Evolutionary conservation across 2,329 filamentous ascomycete genomes (phyloP), one percentile per base, ranked within the genome.

Genomic region (Nemania sp.): DNA sequence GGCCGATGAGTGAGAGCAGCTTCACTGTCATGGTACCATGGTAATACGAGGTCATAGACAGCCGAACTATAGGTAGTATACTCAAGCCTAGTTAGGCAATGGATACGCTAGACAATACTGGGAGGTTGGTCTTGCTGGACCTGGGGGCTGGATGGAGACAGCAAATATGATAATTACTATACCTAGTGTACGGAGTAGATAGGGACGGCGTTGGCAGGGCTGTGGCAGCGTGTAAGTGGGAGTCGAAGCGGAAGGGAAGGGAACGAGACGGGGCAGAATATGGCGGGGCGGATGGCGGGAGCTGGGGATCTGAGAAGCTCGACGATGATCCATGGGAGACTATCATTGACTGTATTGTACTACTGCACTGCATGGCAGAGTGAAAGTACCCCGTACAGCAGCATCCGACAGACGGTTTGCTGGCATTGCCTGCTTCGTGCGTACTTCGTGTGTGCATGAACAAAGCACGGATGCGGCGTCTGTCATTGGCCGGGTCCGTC

Each of bases 1-100:
- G 40, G 41, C 52, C 28, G 50, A 56, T 56, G 47, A 48, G 37
- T 42, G 34, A 47, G 36, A 53, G 46, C 28, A 33, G n/a, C 17
- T 43, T 26, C 49, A 61, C 47, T 48, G 44, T 52, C 43, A 53
- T 55, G 33, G 24, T 37, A 31, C 43, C 47, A 51, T 52, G 49
- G 54, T 61, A 61, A 61, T 63, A 63, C 60, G 60, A 65, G 60
- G 58, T 57, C 58, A 63, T 54, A 54, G 52, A 54, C 47, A 56
- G 49, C 41, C 51, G 42, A 57, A 48, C 41, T 53, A 8, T 17
- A 26, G 23, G 20, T 9, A 46, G 42, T 39, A 5, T 34, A 28
- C 12, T n/a, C n/a, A n/a, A n/a, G n/a, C n/a, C n/a, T n/a, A n/a
- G n/a, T n/a, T n/a, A n/a, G n/a, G n/a, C n/a, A n/a, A 5, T 31